Evolutionary conservation across 2,329 filamentous ascomycete genomes (phyloP).

Genomic region (Sporothrix phasma): DNA sequence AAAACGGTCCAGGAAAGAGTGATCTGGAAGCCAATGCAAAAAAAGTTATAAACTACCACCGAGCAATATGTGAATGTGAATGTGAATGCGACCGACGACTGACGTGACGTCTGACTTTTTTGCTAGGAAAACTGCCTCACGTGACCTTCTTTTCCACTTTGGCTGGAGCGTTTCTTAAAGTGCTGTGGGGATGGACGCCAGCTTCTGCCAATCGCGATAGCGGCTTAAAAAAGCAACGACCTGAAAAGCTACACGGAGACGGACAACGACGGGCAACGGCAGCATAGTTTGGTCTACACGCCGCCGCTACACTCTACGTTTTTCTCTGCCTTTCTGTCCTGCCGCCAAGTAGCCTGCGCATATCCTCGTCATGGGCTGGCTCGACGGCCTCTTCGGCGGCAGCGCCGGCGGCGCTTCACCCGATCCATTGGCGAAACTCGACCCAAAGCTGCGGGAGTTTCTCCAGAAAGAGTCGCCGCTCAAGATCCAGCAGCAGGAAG

Average conservation of each 20-base stretch:
- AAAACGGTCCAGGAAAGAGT: constrained; percentile 11
- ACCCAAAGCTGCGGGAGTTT: constrained; percentile 75
- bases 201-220: constrained; percentile 6
- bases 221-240: constrained; percentile 8
- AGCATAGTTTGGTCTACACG: not conserved
- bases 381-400: constrained; percentile 38
- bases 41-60: constrained; percentile 9
- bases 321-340: not conserved
- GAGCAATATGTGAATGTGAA: not conserved
- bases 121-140: not conserved
- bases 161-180: not conserved
- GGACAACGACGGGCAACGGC: not conserved
- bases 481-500: constrained; percentile 32
- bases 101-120: not conserved
- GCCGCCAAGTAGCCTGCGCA: not conserved
- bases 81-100: not conserved
- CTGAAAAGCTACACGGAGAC: not conserved
- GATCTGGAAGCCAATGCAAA: constrained; percentile 14
- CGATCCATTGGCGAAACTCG: constrained; percentile 64
- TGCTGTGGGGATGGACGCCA: not conserved
- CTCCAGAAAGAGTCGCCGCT: constrained; percentile 72
- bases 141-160: not conserved
- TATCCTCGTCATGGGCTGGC: constrained; percentile 43
- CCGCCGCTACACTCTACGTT: not conserved
- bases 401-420: constrained; percentile 28